These are phyloP conservation scores for Colletotrichum eleusines DNA, from an alignment of 2,329 filamentous ascomycete genomes.

Conservation along the genomic window DNA sequence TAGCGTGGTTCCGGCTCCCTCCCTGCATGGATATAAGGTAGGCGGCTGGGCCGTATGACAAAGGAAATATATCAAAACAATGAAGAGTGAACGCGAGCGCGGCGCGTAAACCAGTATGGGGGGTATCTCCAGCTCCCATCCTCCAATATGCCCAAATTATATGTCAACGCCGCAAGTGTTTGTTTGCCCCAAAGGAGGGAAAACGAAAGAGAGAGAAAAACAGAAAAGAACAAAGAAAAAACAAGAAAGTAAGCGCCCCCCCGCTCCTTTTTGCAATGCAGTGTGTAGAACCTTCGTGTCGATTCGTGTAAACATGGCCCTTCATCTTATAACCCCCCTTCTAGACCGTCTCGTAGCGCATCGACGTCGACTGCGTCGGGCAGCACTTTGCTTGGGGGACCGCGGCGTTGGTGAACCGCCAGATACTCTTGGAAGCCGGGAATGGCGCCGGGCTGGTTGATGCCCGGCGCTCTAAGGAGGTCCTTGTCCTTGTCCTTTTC, in stretches of 20 bases:
- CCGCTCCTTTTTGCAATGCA: constrained; percentile 5
- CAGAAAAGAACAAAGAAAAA: background rate
- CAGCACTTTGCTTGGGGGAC: constrained; percentile 67
- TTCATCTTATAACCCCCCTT: constrained; percentile 45
- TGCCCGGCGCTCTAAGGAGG: constrained; percentile 71
- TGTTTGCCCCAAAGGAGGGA: constrained; percentile 5
- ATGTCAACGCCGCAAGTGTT: constrained; percentile 19
- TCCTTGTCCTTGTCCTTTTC: constrained; percentile 49
- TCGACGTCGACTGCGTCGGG: constrained; percentile 69
- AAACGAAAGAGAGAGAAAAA: background rate
- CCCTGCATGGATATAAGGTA: background rate
- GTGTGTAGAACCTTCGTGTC: background rate
- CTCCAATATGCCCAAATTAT: constrained; percentile 24
- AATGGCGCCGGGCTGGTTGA: constrained; percentile 83
- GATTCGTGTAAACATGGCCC: background rate
- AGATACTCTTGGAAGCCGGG: constrained; percentile 75
- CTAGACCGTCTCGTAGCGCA: constrained; percentile 70
- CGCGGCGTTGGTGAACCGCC: constrained; percentile 63
- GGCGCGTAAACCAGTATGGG: constrained; percentile 21
- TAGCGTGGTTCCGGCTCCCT: background rate
- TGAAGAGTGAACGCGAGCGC: constrained; percentile 13
- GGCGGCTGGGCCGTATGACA: constrained; percentile 12
- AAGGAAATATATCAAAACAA: constrained; percentile 10
- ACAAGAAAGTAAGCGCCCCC: background rate
- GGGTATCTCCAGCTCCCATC: constrained; percentile 38